A percentile compares a stretch with the other conserved stretches of the same genome.
Conservation (phyloP, 2,329 filamentous ascomycete genomes). For the Colletotrichum abscissum region DNA sequence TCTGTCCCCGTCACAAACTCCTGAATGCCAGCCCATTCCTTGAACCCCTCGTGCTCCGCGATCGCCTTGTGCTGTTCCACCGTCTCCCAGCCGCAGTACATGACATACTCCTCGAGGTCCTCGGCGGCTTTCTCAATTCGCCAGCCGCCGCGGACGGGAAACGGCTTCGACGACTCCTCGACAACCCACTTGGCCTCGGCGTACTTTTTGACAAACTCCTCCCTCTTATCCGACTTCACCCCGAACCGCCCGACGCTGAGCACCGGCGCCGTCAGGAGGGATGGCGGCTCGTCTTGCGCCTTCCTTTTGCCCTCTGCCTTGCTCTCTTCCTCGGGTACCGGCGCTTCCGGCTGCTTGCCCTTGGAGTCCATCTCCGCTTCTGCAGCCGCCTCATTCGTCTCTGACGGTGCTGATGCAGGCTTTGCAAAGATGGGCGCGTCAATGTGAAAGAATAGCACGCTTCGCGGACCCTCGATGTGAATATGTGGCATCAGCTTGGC, state of each 20-base stretch:
- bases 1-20: constrained; percentile 40
- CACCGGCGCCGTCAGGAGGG: constrained; percentile 39
- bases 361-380: not conserved
- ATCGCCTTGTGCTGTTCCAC: constrained; percentile 48
- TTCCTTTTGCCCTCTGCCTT: constrained; percentile 24
- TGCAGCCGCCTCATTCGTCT: not conserved
- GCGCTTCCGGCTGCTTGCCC: constrained; percentile 18
- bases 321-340: not conserved
- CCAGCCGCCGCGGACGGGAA: constrained; percentile 53
- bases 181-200: constrained; percentile 45
- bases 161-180: constrained; percentile 42
- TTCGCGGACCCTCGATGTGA: constrained; percentile 42
- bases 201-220: constrained; percentile 48
- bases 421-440: constrained; percentile 43
- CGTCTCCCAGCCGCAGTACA: constrained; percentile 52
- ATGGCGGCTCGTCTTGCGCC: constrained; percentile 19
- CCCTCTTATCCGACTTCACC: constrained; percentile 44
- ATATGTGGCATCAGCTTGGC: constrained; percentile 47
- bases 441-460: constrained; percentile 55
- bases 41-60: constrained; percentile 39
- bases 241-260: constrained; percentile 51
- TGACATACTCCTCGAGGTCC: constrained; percentile 50
- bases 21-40: constrained; percentile 39
- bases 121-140: constrained; percentile 51
- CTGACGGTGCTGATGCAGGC: not conserved